Evolutionary conservation across 2,329 filamentous ascomycete genomes (phyloP), one percentile per base, ranked within the genome.

Genomic region (Bipolaris zeicola): DNA sequence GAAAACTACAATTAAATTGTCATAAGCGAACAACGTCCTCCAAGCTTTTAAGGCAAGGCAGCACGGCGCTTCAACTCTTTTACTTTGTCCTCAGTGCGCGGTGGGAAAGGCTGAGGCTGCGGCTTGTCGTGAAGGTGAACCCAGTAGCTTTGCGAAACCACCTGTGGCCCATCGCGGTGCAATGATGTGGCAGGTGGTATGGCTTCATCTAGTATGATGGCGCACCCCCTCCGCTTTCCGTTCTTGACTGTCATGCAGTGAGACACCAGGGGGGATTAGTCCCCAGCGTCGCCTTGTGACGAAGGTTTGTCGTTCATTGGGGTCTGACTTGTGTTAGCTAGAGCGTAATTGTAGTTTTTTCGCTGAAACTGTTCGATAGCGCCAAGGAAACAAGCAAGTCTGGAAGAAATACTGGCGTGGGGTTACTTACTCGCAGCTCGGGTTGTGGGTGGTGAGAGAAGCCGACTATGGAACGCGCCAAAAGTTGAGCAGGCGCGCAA

Each of bases 151-250:
- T 43, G 52, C 59, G 60, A 63, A 63, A 57, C 49, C 54, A 36
- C 52, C 49, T 33, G n/a, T 31, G 22, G 45, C 45, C 46, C 37
- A 31, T 58, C 65, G 45, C 13, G 6, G 64, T 69, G 60, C 66
- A 62, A 64, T 67, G 64, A 60, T 45, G 36, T 36, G 39, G 10
- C 8, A 24, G 39, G 50, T 53, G 50, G 58, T 57, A 43, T 67
- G 67, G 54, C 54, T 48, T 44, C 65, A 64, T 57, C 66, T 58
- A 67, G 65, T 37, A 61, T 63, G 62, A 67, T 56, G 64, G 54
- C 58, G 58, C 68, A 69, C 65, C 71, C 70, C 70, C 69, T 73
- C 64, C 55, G 70, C 59, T 73, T 72, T 73, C 70, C 65, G 67
- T 73, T 73, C 70, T 69, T 63, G 50, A 61, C 52, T 64, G 65